A percentile compares a stretch with the other conserved stretches of the same genome.
Evolutionary conservation across 106 monocot genomes (phyloP).

Genomic region (Phalaenopsis aphrodite): DNA sequence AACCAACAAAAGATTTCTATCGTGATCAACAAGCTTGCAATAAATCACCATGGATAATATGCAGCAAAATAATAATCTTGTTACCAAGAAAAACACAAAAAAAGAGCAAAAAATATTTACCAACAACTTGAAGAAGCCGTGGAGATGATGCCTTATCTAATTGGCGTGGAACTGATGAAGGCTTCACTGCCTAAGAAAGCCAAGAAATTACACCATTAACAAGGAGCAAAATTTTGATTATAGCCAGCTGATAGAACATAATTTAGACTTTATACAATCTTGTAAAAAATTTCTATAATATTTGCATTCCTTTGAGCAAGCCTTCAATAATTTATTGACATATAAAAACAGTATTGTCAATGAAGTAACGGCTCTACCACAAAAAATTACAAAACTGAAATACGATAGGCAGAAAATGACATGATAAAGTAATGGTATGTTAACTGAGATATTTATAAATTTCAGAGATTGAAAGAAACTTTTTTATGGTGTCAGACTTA

Average conservation of each 20-base stretch:
- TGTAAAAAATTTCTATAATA: constrained; percentile 1
- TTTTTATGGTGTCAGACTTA: background rate
- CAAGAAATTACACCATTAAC: background rate
- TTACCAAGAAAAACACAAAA: background rate
- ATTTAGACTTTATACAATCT: background rate
- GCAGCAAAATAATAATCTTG: background rate
- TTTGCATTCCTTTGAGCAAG: background rate
- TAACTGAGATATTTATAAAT: background rate
- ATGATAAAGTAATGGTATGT: background rate
- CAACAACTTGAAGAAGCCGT: constrained; percentile 86
- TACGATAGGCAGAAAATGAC: background rate
- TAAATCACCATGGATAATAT: background rate
- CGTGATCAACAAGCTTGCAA: background rate
- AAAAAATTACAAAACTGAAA: background rate
- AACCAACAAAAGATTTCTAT: background rate
- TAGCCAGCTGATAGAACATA: background rate
- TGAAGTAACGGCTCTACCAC: background rate
- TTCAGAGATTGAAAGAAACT: background rate
- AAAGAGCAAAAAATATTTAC: constrained; percentile 25
- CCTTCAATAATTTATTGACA: background rate
- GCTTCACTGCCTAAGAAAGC: constrained; percentile 46
- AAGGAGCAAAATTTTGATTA: background rate
- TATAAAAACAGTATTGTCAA: background rate
- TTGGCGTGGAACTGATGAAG: constrained; percentile 45
- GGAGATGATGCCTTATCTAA: constrained; percentile 41